Base-by-base conservation (phyloP, 352 stramenopile genomes). In the Phytopythium kandeliae region DNA sequence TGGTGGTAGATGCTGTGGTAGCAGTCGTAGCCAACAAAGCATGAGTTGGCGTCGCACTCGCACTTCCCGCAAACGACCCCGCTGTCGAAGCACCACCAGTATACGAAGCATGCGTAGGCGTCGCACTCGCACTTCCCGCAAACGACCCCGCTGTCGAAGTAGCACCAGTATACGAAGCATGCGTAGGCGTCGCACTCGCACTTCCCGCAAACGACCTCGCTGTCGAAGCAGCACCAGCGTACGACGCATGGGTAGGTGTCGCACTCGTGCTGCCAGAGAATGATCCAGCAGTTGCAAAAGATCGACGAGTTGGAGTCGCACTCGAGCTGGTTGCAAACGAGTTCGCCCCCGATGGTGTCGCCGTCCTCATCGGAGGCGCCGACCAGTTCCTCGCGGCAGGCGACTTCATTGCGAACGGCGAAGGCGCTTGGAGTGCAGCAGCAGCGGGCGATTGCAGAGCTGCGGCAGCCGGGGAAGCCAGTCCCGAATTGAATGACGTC, bases 1-100 rank as follows among this genome's bases (percentile, higher is more conserved):
- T n/a, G n/a, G 40, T 58, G 17, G 37, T 51, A 16, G 48, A 56
- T 12, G 30, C 36, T 24, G 46, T 45, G 41, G 37, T 59, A 26
- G 52, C 57, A 28, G 22, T 51, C 24, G 40, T 28, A 12, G 40
- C 15, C 30, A 46, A 30, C 24, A 24, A 31, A 11, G 12, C 15
- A 3, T 15, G 22, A 46, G 40, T 46, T 7, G 40, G 40, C 15
- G 40, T 46, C 16, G 24, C 40, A 46, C 22, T 33, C 15, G 40
- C 13, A 13, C 40, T n/a, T 19, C 4, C 22, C 11, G 31, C 4
- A 35, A 13, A 35, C 11, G 31, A 13, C 2, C 42, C 44, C 4
- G 19, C 40, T 9, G 28, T 31, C 30, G 46, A 17, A 16, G 46
- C 24, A 2, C 17, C 24, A 7, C 19, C 38, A 11, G 38, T 17